Evolutionary conservation across 106 monocot genomes (phyloP).

Genomic region (Allium cepa): DNA sequence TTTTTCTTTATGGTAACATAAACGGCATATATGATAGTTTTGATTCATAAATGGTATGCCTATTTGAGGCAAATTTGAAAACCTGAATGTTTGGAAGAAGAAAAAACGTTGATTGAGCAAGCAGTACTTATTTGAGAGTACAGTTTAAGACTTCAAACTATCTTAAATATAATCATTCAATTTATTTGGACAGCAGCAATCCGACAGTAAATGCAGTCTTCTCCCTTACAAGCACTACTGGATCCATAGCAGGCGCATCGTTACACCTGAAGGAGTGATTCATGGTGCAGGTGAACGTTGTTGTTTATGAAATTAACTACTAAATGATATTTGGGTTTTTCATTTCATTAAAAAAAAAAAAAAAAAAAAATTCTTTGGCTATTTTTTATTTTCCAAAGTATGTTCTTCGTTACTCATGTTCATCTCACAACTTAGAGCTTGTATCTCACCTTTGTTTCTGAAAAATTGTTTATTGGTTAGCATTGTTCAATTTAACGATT

Average conservation of each 20-base stretch:
- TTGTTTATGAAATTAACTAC: too few species aligned
- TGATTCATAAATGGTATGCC: neutral
- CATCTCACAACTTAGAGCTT: too few species aligned
- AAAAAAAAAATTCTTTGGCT: too few species aligned
- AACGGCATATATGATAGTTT: neutral
- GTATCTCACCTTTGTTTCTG: too few species aligned
- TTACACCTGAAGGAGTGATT: constrained; percentile 69
- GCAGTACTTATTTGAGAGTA: neutral
- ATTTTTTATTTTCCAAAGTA: too few species aligned
- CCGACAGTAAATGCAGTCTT: constrained; percentile 55
- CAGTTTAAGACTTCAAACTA: too few species aligned
- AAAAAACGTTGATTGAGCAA: neutral
- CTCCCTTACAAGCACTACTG: constrained; percentile 59
- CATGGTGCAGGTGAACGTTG: constrained; percentile 50
- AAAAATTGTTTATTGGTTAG: too few species aligned
- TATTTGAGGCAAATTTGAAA: neutral
- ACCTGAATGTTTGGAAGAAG: neutral
- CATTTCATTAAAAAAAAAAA: too few species aligned
- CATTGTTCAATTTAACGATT: too few species aligned
- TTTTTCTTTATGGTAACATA: too few species aligned
- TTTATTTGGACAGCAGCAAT: constrained; percentile 21
- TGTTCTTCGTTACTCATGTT: too few species aligned
- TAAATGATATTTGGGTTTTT: too few species aligned
- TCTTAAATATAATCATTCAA: neutral
- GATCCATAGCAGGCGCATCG: constrained; percentile 78